Base-by-base conservation (phyloP, 2,329 filamentous ascomycete species). In the Pseudohalonectria lignicola region DNA sequence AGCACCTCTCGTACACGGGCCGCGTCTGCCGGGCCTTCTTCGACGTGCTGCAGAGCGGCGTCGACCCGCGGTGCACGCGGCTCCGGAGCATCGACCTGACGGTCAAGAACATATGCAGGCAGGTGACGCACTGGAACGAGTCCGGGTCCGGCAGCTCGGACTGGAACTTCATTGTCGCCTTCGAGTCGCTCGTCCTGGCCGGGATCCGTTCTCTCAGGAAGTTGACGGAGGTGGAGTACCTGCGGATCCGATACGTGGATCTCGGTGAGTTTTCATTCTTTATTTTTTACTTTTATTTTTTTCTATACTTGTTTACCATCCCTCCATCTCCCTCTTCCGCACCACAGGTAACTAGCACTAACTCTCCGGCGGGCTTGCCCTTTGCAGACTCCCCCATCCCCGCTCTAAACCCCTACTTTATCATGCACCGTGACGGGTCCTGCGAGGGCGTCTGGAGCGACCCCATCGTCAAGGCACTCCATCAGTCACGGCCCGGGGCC, bases 361-460 rank as follows among this genome's bases (percentile, higher is more conserved):
- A 32, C 21, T 17, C 6, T 5, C 16, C n/a, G n/a, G n/a, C n/a
- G n/a, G 9, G 9, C 4, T 18, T 11, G 12, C 21, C 6, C 16
- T 32, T 28, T 5, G 9, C 21, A 79, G 82, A 86, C 51, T 83
- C 80, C 2, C 74, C 78, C 3, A 67, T 81, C 12, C 81, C 80
- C 4, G 72, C 78, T 1, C 60, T 86, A 4, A 86, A 86, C 48
- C 82, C 82, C 0, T 85, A 79, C 50, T 87, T 86, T 52, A 62
- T 80, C 40, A 59, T 86, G 31, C 62, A 25, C 10, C 40, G 68
- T 25, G 64, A 76, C 34, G 71, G 71, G 28, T 59, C 64, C 49
- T 82, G 77, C 48, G 77, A 74, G 1, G 82, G 82, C 5, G 69
- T 87, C 2, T 87, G 82, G 82, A 86, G 76, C 51, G 73, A 81